Base-by-base conservation (phyloP, 768 basidiomycete genomes). In the Pleurotus tuber-regium region DNA sequence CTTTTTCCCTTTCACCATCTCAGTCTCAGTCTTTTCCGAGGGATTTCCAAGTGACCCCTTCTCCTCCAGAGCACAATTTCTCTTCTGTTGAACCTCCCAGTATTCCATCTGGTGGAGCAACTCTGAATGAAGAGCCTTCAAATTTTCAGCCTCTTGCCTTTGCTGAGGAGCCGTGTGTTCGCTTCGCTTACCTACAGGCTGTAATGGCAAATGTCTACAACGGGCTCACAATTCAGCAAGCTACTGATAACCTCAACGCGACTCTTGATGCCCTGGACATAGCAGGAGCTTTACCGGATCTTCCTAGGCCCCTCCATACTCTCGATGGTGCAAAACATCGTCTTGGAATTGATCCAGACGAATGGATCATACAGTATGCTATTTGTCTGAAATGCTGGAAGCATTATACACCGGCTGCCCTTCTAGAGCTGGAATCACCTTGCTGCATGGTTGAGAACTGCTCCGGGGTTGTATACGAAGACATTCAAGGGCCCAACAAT, bases 291-390 rank as follows among this genome's bases (percentile, higher is more conserved):
- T 26, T 57, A 36, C 56, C 55, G 8, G 24, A 39, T 18, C 18
- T 33, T 29, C 51, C 51, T 10, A 30, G 43, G 4, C 57, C 57
- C 19, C 51, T 57, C 7, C 12, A 29, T 16, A 31, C 43, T n/a
- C 50, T 56, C 39, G 21, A 25, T 18, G 46, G 57, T 10, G 55
- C 55, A 2, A 59, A 61, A 33, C 39, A 51, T n/a, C 57, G 59
- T 2, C 61, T 65, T 21, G 59, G 64, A 2, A 51, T 66, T 18
- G 64, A 66, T 29, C 52, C 62, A 1, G 61, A 66, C 29, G 52
- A 52, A n/a, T 52, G 51, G 33, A 66, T 66, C 21, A 63, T 51
- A 0, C 50, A 58, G 39, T 62, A 63, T 24, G 53, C 51, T 1
- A 42, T 61, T 21, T 64, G 60, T 48, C 44, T 50, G 1, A 2